These are phyloP conservation scores for Aspergillus olivimuriae DNA, from an alignment of 495 filamentous ascomycete species.

Conservation along the genomic window DNA sequence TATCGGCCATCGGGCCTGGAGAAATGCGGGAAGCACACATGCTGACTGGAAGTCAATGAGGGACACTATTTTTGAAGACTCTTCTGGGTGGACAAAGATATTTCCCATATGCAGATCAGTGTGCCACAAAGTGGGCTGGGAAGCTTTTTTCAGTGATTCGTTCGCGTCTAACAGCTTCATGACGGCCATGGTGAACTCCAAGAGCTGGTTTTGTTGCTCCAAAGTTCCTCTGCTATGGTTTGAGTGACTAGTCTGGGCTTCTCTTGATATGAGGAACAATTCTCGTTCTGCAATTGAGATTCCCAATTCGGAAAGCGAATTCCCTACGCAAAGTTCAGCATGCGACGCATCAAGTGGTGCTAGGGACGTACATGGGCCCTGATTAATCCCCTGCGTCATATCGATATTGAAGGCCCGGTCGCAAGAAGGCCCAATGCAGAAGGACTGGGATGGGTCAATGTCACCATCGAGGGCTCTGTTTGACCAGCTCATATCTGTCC, in stretches of 20 bases:
- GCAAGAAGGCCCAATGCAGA: conserved; percentile 20
- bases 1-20: conserved; percentile 26
- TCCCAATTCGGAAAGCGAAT: conserved; percentile 13
- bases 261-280: conserved; percentile 12
- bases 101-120: conserved; percentile 36
- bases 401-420: conserved; percentile 16
- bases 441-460: conserved; percentile 15
- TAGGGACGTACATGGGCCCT: no score
- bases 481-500: conserved; percentile 7
- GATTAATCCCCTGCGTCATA: no score
- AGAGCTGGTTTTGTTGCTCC: conserved; percentile 13
- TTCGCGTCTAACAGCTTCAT: conserved; percentile 17
- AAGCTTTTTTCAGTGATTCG: conserved; percentile 7
- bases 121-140: conserved; percentile 29
- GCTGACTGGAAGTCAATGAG: conserved; percentile 28
- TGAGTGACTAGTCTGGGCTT: not conserved
- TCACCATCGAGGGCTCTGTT: conserved; percentile 12
- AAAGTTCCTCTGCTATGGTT: conserved; percentile 11
- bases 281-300: conserved; percentile 18
- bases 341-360: no score
- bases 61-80: conserved; percentile 20
- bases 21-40: conserved; percentile 20
- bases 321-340: conserved; percentile 18
- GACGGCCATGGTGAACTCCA: conserved; percentile 14
- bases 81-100: conserved; percentile 22